These are phyloP conservation scores for Fusarium transvaalense DNA, from an alignment of 2,329 filamentous ascomycete genomes.

Conservation along the genomic window DNA sequence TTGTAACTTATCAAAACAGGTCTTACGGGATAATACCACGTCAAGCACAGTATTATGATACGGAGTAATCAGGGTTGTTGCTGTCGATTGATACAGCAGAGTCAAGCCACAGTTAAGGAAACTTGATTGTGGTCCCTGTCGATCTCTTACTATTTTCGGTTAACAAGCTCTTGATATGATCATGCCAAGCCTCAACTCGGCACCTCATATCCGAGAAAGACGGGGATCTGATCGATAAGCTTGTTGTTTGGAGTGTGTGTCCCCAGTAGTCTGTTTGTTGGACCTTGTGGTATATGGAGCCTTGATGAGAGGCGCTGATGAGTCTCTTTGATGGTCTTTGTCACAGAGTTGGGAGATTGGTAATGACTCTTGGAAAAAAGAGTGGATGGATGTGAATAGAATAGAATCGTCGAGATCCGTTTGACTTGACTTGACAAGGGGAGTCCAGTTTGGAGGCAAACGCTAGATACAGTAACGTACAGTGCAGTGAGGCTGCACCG, in stretches of 20 bases:
- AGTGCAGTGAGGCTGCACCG: constrained; percentile 25
- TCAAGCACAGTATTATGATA: constrained; percentile 6
- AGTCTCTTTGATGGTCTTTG: constrained; percentile 10
- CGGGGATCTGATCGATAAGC: constrained; percentile 34
- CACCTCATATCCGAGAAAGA: constrained; percentile 31
- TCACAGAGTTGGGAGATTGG: not conserved
- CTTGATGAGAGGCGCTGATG: constrained; percentile 3
- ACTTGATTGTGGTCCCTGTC: constrained; percentile 28
- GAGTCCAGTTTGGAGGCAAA: constrained; percentile 4
- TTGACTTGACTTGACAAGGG: not conserved
- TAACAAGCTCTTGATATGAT: not conserved
- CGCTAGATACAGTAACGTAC: constrained; percentile 4
- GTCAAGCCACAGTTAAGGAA: constrained; percentile 28
- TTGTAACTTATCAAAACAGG: not conserved
- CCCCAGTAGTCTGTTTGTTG: constrained; percentile 41
- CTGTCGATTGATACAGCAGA: not conserved
- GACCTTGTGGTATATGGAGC: constrained; percentile 7
- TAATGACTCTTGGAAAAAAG: not conserved
- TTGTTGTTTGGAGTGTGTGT: constrained; percentile 16
- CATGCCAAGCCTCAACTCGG: constrained; percentile 34
- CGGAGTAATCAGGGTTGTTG: not conserved
- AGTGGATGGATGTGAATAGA: not conserved
- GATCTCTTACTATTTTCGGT: constrained; percentile 14
- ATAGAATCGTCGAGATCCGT: constrained; percentile 17
- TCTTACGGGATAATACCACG: not conserved